These are phyloP conservation scores for Knoxdaviesia capensis DNA, from an alignment of 2,329 filamentous ascomycete species.

Conservation along the genomic window DNA sequence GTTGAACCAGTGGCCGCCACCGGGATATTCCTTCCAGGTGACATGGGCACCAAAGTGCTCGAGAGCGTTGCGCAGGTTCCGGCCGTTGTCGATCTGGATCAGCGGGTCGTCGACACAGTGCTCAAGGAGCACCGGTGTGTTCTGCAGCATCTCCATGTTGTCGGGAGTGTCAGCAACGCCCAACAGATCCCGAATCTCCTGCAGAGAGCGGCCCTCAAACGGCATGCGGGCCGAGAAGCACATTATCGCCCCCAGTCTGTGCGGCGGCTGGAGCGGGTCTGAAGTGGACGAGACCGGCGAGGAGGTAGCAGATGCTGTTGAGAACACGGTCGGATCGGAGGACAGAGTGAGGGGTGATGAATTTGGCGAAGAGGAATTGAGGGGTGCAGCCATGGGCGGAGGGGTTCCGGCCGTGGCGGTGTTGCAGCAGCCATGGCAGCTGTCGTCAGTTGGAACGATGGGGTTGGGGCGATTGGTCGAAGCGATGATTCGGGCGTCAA, in stretches of 20 bases:
- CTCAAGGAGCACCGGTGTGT: slow-evolving; percentile 22
- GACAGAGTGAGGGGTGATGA: no score
- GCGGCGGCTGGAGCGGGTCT: no score
- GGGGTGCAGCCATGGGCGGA: no score
- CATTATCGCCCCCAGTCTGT: slow-evolving; percentile 13
- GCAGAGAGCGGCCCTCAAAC: slow-evolving; percentile 13
- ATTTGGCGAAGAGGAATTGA: no score
- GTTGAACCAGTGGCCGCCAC: slow-evolving; percentile 24
- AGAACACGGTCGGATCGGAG: no score
- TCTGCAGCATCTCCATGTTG: slow-evolving; percentile 13
- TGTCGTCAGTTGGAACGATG: no score
- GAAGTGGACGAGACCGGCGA: no score
- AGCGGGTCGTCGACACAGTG: slow-evolving; percentile 23
- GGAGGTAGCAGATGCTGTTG: no score
- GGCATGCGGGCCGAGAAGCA: slow-evolving; percentile 17
- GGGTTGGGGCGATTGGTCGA: no score
- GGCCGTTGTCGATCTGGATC: slow-evolving; percentile 17
- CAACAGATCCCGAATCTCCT: slow-evolving; percentile 13
- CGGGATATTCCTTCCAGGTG: slow-evolving; percentile 18
- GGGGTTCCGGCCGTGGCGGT: no score
- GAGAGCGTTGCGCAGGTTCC: slow-evolving; percentile 14
- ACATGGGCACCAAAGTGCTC: slow-evolving; percentile 16
- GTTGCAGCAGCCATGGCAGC: no score
- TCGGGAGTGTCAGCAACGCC: slow-evolving; percentile 8
- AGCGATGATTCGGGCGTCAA: no score